These are phyloP conservation scores for Rutstroemia sp. DNA, from an alignment of 2,329 filamentous ascomycete genomes.

Conservation along the genomic window DNA sequence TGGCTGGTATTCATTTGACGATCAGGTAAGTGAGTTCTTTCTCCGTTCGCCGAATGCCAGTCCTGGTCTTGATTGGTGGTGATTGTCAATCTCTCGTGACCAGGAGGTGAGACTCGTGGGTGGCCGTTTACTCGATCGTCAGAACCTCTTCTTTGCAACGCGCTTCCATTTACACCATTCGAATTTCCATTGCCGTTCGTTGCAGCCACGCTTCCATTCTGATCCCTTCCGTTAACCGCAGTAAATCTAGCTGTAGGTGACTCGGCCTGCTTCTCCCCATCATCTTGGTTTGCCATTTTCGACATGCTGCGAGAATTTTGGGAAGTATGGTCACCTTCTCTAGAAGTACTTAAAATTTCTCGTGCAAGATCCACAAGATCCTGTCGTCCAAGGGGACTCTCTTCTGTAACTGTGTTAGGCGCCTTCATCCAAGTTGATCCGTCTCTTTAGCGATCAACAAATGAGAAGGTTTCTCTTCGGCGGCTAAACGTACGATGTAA, in stretches of 20 bases:
- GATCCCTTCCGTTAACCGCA: slow-evolving; percentile 29
- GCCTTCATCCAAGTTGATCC: slow-evolving; percentile 9
- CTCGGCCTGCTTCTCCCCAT: slow-evolving; percentile 17
- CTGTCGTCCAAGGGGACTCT: slow-evolving; percentile 15
- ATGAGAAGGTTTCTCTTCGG: slow-evolving; percentile 1
- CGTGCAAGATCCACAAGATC: slow-evolving; percentile 22
- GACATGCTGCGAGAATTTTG: not conserved
- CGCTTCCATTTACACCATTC: slow-evolving; percentile 17
- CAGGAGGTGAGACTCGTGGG: slow-evolving; percentile 24
- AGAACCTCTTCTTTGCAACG: slow-evolving; percentile 21
- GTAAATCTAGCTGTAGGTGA: slow-evolving; percentile 30
- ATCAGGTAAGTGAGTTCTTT: slow-evolving; percentile 13
- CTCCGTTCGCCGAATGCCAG: slow-evolving; percentile 25
- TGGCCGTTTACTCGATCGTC: slow-evolving; percentile 28
- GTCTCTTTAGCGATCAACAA: slow-evolving; percentile 1
- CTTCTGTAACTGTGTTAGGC: slow-evolving; percentile 14
- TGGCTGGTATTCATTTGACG: slow-evolving; percentile 16
- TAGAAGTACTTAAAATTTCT: slow-evolving; percentile 16
- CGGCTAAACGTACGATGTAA: slow-evolving; percentile 6
- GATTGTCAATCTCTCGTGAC: slow-evolving; percentile 30
- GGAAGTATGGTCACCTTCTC: not conserved
- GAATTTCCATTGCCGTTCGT: not conserved
- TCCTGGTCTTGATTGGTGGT: slow-evolving; percentile 27
- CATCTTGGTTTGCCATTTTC: slow-evolving; percentile 16
- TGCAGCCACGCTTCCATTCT: not conserved